Conservation (phyloP, 2,329 filamentous ascomycete genomes). For the Scedosporium aurantiacum region DNA sequence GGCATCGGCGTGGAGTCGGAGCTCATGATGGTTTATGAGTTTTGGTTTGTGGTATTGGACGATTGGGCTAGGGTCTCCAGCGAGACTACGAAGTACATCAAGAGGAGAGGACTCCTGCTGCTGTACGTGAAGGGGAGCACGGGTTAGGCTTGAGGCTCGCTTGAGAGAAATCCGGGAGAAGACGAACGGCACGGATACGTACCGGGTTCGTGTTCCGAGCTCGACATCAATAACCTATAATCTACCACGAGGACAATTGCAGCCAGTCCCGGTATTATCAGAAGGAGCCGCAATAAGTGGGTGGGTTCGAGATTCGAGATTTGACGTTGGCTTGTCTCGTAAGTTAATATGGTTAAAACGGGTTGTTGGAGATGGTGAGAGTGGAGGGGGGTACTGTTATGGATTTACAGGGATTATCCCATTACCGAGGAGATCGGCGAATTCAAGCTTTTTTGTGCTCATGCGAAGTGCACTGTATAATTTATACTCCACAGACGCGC, state of each 20-base stretch:
- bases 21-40: not conserved
- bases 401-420: not conserved
- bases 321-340: no score
- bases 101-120: not conserved
- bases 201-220: not conserved
- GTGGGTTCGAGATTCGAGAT: not conserved
- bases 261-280: no score
- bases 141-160: not conserved
- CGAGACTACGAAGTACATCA: not conserved
- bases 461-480: no score
- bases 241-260: no score
- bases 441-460: no score
- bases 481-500: no score
- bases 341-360: not conserved
- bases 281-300: not conserved
- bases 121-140: no score
- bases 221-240: no score
- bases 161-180: not conserved
- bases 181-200: not conserved
- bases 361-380: not conserved
- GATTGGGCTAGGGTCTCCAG: not conserved
- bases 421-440: not conserved
- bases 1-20: slow-evolving; percentile 33
- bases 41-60: not conserved
- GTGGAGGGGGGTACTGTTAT: not conserved